These are phyloP conservation scores for Rubroboletus pulcherrimus DNA, from an alignment of 768 basidiomycete species.

Conservation along the genomic window DNA sequence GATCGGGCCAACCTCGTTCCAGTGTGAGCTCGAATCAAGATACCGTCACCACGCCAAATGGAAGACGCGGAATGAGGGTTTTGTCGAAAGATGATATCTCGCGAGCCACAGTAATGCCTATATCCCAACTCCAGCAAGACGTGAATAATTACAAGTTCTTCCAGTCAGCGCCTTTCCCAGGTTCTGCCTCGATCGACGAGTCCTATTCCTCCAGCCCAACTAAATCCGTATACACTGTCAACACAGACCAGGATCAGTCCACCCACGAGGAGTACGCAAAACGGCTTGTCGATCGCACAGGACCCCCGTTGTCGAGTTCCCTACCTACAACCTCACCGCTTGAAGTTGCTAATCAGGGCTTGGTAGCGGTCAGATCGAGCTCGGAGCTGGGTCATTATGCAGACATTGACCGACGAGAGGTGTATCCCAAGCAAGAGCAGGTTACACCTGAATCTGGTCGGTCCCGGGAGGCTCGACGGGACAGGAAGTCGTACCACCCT, in stretches of 20 bases:
- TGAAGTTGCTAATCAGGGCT: constrained; percentile 29
- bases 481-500: constrained; percentile 66
- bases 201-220: constrained; percentile 50
- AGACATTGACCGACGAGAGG: constrained; percentile 47
- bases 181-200: constrained; percentile 22
- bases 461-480: constrained; percentile 44
- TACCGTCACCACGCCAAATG: constrained; percentile 17
- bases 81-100: constrained; percentile 60
- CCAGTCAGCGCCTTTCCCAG: constrained; percentile 37
- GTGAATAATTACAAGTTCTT: constrained; percentile 56
- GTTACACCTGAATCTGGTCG: constrained; percentile 55
- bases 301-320: constrained; percentile 61
- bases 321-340: constrained; percentile 49
- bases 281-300: constrained; percentile 46
- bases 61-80: constrained; percentile 38
- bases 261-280: constrained; percentile 30
- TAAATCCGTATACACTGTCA: constrained; percentile 47
- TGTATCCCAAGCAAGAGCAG: constrained; percentile 36
- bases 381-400: constrained; percentile 82
- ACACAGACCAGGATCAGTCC: constrained; percentile 27
- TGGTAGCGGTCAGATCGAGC: constrained; percentile 52
- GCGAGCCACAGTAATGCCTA: constrained; percentile 50
- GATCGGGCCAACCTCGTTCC: constrained; percentile 47
- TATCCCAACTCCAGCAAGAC: constrained; percentile 55
- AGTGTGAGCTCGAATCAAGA: constrained; percentile 49